These are phyloP conservation scores for Meyerozyma carpophila DNA, from an alignment of 1,139 yeast genomes.

Conservation along the genomic window DNA sequence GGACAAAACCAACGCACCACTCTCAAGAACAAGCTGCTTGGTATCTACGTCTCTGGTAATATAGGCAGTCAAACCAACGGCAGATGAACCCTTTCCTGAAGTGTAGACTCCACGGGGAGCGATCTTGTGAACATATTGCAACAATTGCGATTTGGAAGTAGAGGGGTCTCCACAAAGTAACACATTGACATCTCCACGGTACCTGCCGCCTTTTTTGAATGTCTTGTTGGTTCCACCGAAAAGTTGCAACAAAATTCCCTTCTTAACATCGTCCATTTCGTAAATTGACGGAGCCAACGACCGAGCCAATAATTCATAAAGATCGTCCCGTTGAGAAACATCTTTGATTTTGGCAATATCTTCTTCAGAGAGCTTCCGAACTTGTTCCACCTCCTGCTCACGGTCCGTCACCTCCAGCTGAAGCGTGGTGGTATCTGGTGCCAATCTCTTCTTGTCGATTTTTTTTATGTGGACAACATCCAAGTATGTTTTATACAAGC, in stretches of 20 bases:
- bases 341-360: constrained; percentile 63
- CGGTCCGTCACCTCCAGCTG: constrained; percentile 38
- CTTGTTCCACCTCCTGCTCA: constrained; percentile 73
- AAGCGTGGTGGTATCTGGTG: constrained; percentile 70
- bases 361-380: constrained; percentile 59
- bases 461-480: constrained; percentile 93
- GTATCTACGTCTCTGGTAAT: constrained; percentile 93
- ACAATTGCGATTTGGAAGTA: constrained; percentile 89
- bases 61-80: constrained; percentile 97
- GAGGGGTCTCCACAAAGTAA: constrained; percentile 97
- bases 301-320: constrained; percentile 84
- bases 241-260: constrained; percentile 84
- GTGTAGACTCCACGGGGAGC: constrained; percentile 98
- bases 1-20: constrained; percentile 93
- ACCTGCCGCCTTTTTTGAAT: constrained; percentile 85
- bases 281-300: constrained; percentile 94
- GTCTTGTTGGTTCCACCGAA: constrained; percentile 95
- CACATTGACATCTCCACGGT: constrained; percentile 92
- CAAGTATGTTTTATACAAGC: constrained; percentile 83
- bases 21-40: constrained; percentile 84
- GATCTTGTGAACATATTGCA: constrained; percentile 92
- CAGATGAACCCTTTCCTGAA: constrained; percentile 98
- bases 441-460: constrained; percentile 75
- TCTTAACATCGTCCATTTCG: constrained; percentile 94
- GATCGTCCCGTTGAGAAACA: constrained; percentile 63